Base-by-base conservation (phyloP, 2,329 filamentous ascomycete genomes). In the Chaetomium sp. region DNA sequence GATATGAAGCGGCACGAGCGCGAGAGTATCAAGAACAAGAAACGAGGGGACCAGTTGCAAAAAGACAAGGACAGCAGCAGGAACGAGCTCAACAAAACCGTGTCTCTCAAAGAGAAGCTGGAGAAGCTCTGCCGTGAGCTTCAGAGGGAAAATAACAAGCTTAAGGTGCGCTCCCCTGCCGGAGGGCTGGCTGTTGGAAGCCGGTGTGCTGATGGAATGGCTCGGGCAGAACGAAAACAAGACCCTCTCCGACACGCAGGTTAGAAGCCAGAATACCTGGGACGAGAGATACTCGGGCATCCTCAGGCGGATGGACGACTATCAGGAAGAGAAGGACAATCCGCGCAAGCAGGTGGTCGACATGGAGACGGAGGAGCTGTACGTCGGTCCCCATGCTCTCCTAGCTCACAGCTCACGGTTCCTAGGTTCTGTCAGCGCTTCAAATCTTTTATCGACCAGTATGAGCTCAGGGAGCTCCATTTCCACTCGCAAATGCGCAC, bases 1-100 rank as follows among this genome's bases (percentile, higher is more conserved):
- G 93, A 97, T 66, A 96, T 98, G 92, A 97, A 97, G 78, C 90
- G 93, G 63, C 85, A 96, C 66, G 94, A 99, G 77, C 90, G 93
- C 66, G 95, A 99, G 68, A 93, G 96, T 74, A 86, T 91, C 67
- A 98, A 97, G 79, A 95, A 94, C 73, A 98, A 97, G 83, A 96
- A 97, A 78, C 90, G 93, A 27, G 92, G 91, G 29, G 95, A 99
- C 75, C 90, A 92, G 73, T 79, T 99, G 62, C 95, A 99, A 77
- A 99, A 98, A 76, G 95, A 99, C 73, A 96, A 96, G 77, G 95
- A 99, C 75, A 88, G 91, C 70, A 90, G 90, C 64, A 88, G 93
- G 72, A 90, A 89, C 55, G 95, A 99, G 76, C 82, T 97, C 63
- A 94, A 88, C 79, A 97, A 97, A 79, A 94, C 93, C 25, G 89